Evolutionary conservation across 2,329 filamentous ascomycete species (phyloP), one percentile per base, ranked within the genome.

Genomic region (Fusarium chuoi): DNA sequence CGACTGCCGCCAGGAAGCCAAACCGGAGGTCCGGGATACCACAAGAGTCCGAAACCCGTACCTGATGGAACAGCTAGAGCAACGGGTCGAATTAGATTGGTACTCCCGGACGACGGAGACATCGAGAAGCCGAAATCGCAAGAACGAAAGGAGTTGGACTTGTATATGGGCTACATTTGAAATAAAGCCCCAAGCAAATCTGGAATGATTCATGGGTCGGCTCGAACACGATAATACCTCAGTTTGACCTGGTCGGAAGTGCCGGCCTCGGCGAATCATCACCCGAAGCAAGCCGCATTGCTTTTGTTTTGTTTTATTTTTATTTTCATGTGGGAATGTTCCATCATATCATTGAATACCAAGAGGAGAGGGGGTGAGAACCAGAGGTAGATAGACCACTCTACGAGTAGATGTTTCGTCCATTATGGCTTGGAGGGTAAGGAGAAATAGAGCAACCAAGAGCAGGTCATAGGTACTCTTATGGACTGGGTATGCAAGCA

Each of bases 181-280:
- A 44, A 67, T 67, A 66, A 39, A 51, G 46, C 46, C 41, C 45
- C 36, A 36, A 54, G 56, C 35, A 45, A 45, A 64, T 54, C 26
- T 46, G 36, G 39, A 60, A 63, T 45, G 59, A 44, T 68, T 52
- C 35, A 52, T 48, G 39, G 51, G 52, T 36, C 39, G 45, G 39
- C 57, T 62, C 48, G 63, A 67, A 55, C 48, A 70, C 52, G 66
- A 73, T 62, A 54, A 56, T 73, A 62, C 70, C 65, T 67, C 30
- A 68, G 44, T 62, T 56, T 64, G 57, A 45, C 51, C 49, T 46
- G 38, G 54, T 39, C 70, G 61, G 70, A 60, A 65, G 28, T 46
- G 45, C 20, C 46, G 58, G 71, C 36, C 30, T 38, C n/a, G 26
- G 45, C n/a, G 30, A 61, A 52, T 24, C 42, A 66, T 62, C 65